Evolutionary conservation across 148 eudicot genomes (phyloP).

Genomic region (Vaccinium corymbosum): DNA sequence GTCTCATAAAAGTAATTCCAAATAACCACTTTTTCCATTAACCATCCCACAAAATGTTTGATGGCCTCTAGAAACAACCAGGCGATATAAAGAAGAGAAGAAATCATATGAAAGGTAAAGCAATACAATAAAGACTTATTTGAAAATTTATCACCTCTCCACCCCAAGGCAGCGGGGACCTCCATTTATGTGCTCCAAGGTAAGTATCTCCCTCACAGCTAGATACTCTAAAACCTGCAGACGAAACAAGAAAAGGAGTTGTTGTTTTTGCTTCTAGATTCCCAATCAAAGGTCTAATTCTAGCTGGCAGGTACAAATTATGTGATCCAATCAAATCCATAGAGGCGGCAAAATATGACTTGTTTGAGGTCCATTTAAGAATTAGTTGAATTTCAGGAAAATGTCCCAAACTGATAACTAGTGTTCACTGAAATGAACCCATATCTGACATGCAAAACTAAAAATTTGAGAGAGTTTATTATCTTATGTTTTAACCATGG

Average conservation of each 20-base stretch:
- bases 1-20: background rate
- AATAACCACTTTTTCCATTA: background rate
- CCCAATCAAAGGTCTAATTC: background rate
- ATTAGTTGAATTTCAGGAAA: background rate
- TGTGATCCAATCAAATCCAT: background rate
- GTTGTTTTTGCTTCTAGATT: constrained; percentile 6
- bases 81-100: background rate
- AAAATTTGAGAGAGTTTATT: background rate
- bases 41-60: background rate
- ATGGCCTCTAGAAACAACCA: background rate
- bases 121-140: background rate
- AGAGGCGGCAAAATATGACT: background rate
- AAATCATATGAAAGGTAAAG: background rate
- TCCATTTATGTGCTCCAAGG: constrained; percentile 57
- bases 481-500: background rate
- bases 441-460: background rate
- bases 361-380: background rate
- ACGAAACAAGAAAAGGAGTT: background rate
- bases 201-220: constrained; percentile 67
- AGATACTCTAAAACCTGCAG: constrained; percentile 73
- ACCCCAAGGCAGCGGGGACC: constrained; percentile 73
- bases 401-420: background rate
- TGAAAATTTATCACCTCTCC: constrained; percentile 56
- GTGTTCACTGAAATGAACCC: background rate
- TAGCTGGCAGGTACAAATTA: background rate